Evolutionary conservation across 1,284 basidiomycete species (phyloP), one percentile per base, ranked within the genome.

Genomic region (Mycosarcoma mackinlayi): DNA sequence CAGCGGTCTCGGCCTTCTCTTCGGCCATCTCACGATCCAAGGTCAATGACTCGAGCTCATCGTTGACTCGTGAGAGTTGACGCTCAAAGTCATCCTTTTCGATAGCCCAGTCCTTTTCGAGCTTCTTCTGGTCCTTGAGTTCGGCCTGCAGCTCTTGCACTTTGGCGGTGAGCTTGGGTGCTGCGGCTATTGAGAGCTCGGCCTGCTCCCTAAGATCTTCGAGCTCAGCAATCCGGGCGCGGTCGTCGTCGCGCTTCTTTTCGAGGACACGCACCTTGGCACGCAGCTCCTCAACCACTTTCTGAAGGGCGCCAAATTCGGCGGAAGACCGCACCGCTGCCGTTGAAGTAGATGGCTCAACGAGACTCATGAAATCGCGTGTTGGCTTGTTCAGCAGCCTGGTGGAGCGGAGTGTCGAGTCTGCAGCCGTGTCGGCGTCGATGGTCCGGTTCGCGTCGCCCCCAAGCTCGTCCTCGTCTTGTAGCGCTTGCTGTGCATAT

Each of bases 21-120:
- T 98, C 96, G 0, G 95, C 95, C 50, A 98, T 90, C 83, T 99
- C 96, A 83, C 94, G 93, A 83, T 99, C 96, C 68, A 99, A 84
- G 86, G 93, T 92, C 3, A 89, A 87, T 89, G 98, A 93, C 84
- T 99, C 96, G 33, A 98, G 85, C 81, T 94, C 92, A 73, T 97
- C 94, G 54, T 91, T 88, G 2, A 90, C 83, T 76, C 95, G 93
- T 6, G 88, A 81, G 2, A 89, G 85, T 35, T 88, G 86, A 16
- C 83, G 59, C 30, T 65, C 64, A 47, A 68, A 73, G 40, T 71
- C 61, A 40, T 77, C 71, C 33, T 52, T 64, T 41, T 76, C 58
- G 38, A 60, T 54, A 4, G 51, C 56, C 73, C 76, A 77, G 28
- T 78, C 77, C 44, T 71, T 75, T 44, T 78, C 77, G 40, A 73